phyloP scores from a whole-genome alignment of 441 rosid species.

The Theobroma grandiflorum region DNA sequence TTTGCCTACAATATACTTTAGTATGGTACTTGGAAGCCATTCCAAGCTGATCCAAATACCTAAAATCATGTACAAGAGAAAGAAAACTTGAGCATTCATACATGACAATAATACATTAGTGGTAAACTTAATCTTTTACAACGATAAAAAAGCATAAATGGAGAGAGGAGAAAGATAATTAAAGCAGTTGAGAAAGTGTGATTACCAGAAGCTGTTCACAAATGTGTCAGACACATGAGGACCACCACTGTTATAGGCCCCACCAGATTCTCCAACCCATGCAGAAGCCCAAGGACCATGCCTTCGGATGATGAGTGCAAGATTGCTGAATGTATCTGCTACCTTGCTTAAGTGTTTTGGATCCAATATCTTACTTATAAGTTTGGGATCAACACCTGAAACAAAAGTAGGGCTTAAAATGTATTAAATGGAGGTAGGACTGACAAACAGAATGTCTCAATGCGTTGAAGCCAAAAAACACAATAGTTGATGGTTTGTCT shows the following conservation, averaged over 20 bases:
- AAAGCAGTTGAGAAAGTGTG: neutral
- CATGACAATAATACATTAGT: neutral
- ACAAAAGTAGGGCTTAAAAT: constrained; percentile 21
- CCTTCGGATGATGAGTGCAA: constrained; percentile 58
- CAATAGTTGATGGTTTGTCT: neutral
- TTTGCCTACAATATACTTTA: constrained; percentile 93
- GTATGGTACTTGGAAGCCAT: constrained; percentile 86
- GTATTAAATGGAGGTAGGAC: constrained; percentile 11
- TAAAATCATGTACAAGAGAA: constrained; percentile 29
- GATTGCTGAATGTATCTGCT: constrained; percentile 65
- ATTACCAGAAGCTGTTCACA: constrained; percentile 93
- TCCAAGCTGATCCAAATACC: constrained; percentile 99
- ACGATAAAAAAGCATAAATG: neutral
- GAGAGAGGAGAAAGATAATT: neutral
- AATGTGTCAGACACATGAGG: constrained; percentile 80
- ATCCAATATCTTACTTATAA: constrained; percentile 77
- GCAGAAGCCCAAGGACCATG: constrained; percentile 92
- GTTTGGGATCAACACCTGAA: constrained; percentile 81
- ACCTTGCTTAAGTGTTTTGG: constrained; percentile 67
- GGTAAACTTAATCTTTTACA: neutral
- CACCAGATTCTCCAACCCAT: constrained; percentile 99
- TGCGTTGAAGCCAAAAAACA: neutral
- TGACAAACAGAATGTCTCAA: neutral
- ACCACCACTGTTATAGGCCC: constrained; percentile 98
- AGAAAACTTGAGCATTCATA: neutral